Percentiles rank a stretch among this genome's conserved stretches.
Conservation (phyloP, 2,329 filamentous ascomycete species). For the Drechslerella stenobrocha region DNA sequence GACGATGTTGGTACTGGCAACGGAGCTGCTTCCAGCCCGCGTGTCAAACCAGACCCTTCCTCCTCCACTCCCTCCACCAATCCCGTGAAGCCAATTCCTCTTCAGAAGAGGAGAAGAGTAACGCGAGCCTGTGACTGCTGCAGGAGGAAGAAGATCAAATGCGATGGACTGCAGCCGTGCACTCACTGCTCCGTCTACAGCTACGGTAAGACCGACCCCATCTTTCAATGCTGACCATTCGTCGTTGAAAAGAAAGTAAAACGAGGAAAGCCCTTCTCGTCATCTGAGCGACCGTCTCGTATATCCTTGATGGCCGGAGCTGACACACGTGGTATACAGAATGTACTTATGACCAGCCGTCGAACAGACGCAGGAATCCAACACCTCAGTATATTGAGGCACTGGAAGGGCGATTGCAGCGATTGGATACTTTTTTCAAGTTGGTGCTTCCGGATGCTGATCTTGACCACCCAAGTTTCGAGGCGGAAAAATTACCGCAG, state of each 20-base stretch:
- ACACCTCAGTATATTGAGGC: conserved; percentile 92
- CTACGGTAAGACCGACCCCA: conserved; percentile 70
- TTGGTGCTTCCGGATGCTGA: conserved; percentile 82
- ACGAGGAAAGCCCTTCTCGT: too few species aligned
- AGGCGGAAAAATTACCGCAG: conserved; percentile 61
- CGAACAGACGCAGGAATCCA: conserved; percentile 85
- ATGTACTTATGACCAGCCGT: conserved; percentile 93
- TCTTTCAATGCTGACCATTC: conserved; percentile 13
- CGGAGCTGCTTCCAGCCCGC: background rate
- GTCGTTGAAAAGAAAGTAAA: too few species aligned
- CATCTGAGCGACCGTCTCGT: too few species aligned
- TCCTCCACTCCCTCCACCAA: conserved; percentile 29
- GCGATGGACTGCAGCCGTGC: conserved; percentile 82
- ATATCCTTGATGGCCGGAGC: background rate
- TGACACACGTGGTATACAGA: conserved; percentile 61
- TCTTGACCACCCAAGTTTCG: conserved; percentile 79
- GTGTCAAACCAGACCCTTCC: conserved; percentile 13
- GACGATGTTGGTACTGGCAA: conserved; percentile 26
- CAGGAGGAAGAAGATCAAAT: conserved; percentile 83
- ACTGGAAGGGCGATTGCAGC: conserved; percentile 77
- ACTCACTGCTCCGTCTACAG: conserved; percentile 98
- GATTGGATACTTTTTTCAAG: conserved; percentile 76
- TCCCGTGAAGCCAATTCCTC: conserved; percentile 31
- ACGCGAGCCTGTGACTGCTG: conserved; percentile 82
- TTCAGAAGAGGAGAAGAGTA: conserved; percentile 60